phyloP scores from a whole-genome alignment of 1,284 basidiomycete genomes.

The Apiotrichum brassicae region DNA sequence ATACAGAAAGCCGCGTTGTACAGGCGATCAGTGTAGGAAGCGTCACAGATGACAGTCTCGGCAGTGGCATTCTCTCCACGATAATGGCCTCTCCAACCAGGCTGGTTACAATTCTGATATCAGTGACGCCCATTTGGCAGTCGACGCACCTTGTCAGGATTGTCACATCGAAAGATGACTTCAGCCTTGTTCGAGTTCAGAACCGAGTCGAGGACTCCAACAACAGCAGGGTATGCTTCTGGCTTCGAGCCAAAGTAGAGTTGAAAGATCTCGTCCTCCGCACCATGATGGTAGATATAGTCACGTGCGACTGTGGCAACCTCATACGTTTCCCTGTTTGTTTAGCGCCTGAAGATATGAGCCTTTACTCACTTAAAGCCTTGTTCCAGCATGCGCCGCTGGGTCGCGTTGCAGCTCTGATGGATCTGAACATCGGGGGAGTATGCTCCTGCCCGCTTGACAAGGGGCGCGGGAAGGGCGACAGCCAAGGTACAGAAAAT shows the following conservation, averaged over 20 bases:
- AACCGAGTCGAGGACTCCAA: conserved; percentile 41
- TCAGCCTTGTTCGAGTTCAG: conserved; percentile 38
- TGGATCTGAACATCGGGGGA: conserved; percentile 41
- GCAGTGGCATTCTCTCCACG: conserved; percentile 46
- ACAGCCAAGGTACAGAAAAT: neutral
- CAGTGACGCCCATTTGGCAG: conserved; percentile 5
- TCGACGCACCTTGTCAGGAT: conserved; percentile 46
- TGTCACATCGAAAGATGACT: conserved; percentile 45
- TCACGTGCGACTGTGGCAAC: conserved; percentile 34
- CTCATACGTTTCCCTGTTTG: conserved; percentile 33
- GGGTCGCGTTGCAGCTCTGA: conserved; percentile 45
- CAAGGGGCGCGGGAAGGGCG: neutral
- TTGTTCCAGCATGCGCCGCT: conserved; percentile 38
- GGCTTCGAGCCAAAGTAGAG: conserved; percentile 44
- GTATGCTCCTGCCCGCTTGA: conserved; percentile 10
- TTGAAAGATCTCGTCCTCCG: conserved; percentile 36
- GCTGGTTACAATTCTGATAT: conserved; percentile 30
- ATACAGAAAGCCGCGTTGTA: conserved; percentile 39
- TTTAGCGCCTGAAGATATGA: conserved; percentile 5
- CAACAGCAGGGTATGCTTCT: conserved; percentile 28
- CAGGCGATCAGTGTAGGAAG: conserved; percentile 32
- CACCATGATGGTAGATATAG: conserved; percentile 40
- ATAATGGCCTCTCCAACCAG: conserved; percentile 48
- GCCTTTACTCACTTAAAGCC: conserved; percentile 28
- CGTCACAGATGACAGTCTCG: conserved; percentile 47